Evolutionary conservation across 176 grass and related monocot species (phyloP).

Genomic region (Calamus simplicifolius): DNA sequence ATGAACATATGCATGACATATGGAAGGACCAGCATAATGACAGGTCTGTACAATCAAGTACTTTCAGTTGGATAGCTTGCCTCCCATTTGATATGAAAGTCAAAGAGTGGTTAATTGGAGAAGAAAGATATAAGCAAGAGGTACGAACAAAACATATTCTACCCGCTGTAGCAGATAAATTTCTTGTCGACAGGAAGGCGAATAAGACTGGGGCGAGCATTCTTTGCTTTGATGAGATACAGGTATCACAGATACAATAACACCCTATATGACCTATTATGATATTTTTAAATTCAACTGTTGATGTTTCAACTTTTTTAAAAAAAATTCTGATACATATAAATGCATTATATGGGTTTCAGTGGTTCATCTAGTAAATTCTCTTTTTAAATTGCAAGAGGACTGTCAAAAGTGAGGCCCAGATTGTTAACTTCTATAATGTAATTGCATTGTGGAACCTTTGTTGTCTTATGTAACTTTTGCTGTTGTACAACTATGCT

Average conservation of each 20-base stretch:
- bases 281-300: no score
- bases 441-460: no score
- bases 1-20: conserved; percentile 88
- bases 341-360: no score
- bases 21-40: conserved; percentile 58
- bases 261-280: not conserved
- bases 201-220: conserved; percentile 88
- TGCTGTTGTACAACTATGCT: no score
- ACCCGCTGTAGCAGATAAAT: conserved; percentile 86
- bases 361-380: no score
- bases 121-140: conserved; percentile 86
- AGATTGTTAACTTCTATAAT: no score
- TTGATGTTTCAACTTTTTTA: no score
- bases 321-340: no score
- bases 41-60: conserved; percentile 25
- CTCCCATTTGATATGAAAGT: conserved; percentile 79
- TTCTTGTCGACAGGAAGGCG: conserved; percentile 75
- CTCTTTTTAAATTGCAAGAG: no score
- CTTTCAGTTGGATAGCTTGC: conserved; percentile 74
- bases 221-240: conserved; percentile 99
- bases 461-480: no score
- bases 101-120: conserved; percentile 90
- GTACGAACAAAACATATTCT: conserved; percentile 87
- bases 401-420: no score
- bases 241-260: conserved; percentile 41